Evolutionary conservation across 768 basidiomycete species (phyloP).

Genomic region (Multifurca ochricompacta): DNA sequence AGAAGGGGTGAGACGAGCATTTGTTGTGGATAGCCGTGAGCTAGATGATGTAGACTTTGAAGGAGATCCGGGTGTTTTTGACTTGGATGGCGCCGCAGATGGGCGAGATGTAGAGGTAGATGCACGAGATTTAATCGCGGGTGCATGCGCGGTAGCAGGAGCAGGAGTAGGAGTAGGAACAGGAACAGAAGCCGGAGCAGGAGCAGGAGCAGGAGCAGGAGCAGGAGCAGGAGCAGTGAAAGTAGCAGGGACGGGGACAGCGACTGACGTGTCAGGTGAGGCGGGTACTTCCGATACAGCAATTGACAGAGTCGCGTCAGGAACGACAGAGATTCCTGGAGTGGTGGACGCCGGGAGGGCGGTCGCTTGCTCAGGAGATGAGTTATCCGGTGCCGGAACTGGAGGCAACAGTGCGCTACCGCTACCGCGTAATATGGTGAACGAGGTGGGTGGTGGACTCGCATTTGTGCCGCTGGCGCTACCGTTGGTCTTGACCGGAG

Average conservation of each 20-base stretch:
- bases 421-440: background rate
- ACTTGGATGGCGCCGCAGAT: background rate
- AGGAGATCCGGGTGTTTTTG: slow-evolving; percentile 18
- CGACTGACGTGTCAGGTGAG: background rate
- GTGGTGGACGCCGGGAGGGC: background rate
- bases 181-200: slow-evolving; percentile 7
- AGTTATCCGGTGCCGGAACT: background rate
- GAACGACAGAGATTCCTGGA: background rate
- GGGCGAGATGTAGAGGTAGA: slow-evolving; percentile 6
- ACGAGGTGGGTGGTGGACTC: slow-evolving; percentile 2
- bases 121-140: slow-evolving; percentile 14
- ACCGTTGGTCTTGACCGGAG: slow-evolving; percentile 31
- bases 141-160: slow-evolving; percentile 8
- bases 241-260: slow-evolving; percentile 21
- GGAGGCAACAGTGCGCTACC: no score
- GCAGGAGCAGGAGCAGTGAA: background rate
- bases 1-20: slow-evolving; percentile 15
- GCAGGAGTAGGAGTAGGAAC: slow-evolving; percentile 17
- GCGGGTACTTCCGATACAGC: background rate
- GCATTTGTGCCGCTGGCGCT: background rate
- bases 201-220: slow-evolving; percentile 8
- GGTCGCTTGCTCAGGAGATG: background rate
- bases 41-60: slow-evolving; percentile 25
- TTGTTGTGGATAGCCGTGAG: slow-evolving; percentile 15
- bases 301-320: background rate